Conservation (phyloP, 2,329 filamentous ascomycete genomes). For the Penicillium fuscoglaucum region DNA sequence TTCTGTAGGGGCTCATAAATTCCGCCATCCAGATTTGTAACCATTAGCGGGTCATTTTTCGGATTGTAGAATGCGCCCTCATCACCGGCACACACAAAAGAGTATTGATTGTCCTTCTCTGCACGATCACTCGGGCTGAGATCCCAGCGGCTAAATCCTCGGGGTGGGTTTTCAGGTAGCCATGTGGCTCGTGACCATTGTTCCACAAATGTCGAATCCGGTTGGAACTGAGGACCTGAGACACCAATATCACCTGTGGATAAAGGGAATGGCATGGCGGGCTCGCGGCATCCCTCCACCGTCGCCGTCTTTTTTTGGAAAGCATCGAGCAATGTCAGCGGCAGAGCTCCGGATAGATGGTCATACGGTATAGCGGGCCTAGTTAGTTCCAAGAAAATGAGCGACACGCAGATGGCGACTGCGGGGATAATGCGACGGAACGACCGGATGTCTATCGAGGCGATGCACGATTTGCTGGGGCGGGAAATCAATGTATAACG, state of each 20-base stretch:
- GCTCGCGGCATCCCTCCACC: conserved; percentile 25
- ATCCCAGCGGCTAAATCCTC: conserved; percentile 37
- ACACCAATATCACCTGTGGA: background rate
- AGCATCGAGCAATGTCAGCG: conserved; percentile 37
- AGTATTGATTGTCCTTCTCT: conserved; percentile 20
- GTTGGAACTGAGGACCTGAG: conserved; percentile 13
- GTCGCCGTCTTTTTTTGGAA: conserved; percentile 26
- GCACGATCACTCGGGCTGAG: conserved; percentile 16
- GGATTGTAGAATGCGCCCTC: conserved; percentile 34
- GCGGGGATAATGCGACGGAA: conserved; percentile 22
- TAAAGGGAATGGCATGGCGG: conserved; percentile 31
- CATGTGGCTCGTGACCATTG: conserved; percentile 32
- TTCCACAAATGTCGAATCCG: conserved; percentile 10
- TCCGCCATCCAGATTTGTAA: conserved; percentile 38
- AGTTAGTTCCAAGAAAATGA: conserved; percentile 31
- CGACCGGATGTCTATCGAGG: conserved; percentile 20
- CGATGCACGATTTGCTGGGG: conserved; percentile 21
- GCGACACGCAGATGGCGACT: conserved; percentile 24
- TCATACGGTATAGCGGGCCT: conserved; percentile 40
- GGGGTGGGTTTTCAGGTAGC: conserved; percentile 31
- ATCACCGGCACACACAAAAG: conserved; percentile 18
- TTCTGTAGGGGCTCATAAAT: conserved; percentile 34
- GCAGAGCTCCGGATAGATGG: conserved; percentile 39
- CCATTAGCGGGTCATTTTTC: conserved; percentile 38
- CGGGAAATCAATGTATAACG: conserved; percentile 23